A percentile compares a stretch with the other conserved stretches of the same genome.
Evolutionary conservation across 148 eudicot species (phyloP).

Genomic region (Vaccinium macrocarpon): DNA sequence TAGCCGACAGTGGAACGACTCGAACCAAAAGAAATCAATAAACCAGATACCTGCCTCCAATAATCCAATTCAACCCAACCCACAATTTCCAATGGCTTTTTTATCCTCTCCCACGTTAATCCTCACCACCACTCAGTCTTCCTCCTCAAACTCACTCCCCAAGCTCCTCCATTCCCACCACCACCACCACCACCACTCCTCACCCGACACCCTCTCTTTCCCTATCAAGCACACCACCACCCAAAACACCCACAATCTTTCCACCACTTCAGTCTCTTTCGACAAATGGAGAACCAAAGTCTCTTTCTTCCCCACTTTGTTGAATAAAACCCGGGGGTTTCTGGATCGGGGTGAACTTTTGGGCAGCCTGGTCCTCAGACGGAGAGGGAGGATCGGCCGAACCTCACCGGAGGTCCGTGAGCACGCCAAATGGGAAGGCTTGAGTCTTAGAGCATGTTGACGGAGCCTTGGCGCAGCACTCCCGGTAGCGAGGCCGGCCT

Average conservation of each 20-base stretch:
- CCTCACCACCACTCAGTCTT: slow-evolving; percentile 17
- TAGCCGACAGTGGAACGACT: too few relatives aligned
- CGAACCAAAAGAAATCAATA: too few relatives aligned
- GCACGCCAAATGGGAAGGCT: too few relatives aligned
- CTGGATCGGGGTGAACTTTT: too few relatives aligned
- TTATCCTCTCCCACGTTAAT: slow-evolving; percentile 34
- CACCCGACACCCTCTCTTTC: slow-evolving; percentile 16
- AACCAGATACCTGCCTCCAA: neutral
- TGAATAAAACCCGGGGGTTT: too few relatives aligned
- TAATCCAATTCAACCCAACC: neutral
- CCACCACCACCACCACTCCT: slow-evolving; percentile 1
- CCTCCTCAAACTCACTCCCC: slow-evolving; percentile 1
- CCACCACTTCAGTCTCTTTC: neutral
- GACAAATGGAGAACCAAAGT: slow-evolving; percentile 18
- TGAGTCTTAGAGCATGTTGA: too few relatives aligned
- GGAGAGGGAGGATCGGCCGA: too few relatives aligned
- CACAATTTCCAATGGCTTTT: slow-evolving; percentile 43
- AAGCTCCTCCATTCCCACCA: slow-evolving; percentile 16
- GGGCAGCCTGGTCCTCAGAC: too few relatives aligned
- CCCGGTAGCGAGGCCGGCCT: too few relatives aligned
- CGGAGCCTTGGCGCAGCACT: too few relatives aligned
- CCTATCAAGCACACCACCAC: slow-evolving; percentile 19
- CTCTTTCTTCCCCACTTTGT: slow-evolving; percentile 23
- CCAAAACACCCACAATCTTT: slow-evolving; percentile 9
- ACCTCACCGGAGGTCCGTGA: too few relatives aligned